Percentiles rank a stretch among this genome's conserved stretches.
phyloP scores from a whole-genome alignment of 805 yeast genomes.

The Zygoascus flipseniorum region DNA sequence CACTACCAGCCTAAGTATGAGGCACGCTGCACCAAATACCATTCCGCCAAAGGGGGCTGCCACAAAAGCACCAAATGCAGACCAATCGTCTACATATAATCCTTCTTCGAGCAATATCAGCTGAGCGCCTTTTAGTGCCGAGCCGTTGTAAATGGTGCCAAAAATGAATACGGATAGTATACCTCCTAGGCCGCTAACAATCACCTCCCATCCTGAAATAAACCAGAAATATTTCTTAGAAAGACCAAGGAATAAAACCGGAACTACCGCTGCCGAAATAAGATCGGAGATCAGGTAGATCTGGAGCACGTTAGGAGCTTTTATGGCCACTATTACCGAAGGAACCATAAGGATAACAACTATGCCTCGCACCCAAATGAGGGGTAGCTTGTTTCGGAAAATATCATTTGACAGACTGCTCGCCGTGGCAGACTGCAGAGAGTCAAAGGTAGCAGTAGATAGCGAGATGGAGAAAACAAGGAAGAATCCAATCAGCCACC shows the following conservation, averaged over 20 bases:
- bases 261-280: conserved; percentile 79
- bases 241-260: conserved; percentile 73
- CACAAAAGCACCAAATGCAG: conserved; percentile 89
- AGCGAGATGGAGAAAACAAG: conserved; percentile 63
- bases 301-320: conserved; percentile 75
- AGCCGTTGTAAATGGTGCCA: conserved; percentile 70
- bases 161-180: conserved; percentile 69
- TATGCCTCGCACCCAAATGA: conserved; percentile 57
- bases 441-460: conserved; percentile 85
- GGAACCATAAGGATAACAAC: conserved; percentile 81
- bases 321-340: conserved; percentile 71
- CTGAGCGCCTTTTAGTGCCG: conserved; percentile 69
- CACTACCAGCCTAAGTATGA: conserved; percentile 29
- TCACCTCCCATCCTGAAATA: conserved; percentile 69
- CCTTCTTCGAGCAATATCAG: conserved; percentile 59
- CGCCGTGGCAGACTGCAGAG: conserved; percentile 79
- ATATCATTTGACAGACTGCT: conserved; percentile 85
- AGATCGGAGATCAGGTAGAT: conserved; percentile 87
- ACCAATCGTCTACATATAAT: conserved; percentile 78
- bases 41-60: conserved; percentile 82
- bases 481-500: conserved; percentile 80
- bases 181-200: conserved; percentile 79
- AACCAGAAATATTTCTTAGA: conserved; percentile 51
- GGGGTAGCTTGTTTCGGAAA: conserved; percentile 69
- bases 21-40: conserved; percentile 43